Percentiles rank a stretch among this genome's conserved stretches.
Evolutionary conservation across 163 green algal genomes (phyloP).

Genomic region (Chlamydomonas reinhardtii): DNA sequence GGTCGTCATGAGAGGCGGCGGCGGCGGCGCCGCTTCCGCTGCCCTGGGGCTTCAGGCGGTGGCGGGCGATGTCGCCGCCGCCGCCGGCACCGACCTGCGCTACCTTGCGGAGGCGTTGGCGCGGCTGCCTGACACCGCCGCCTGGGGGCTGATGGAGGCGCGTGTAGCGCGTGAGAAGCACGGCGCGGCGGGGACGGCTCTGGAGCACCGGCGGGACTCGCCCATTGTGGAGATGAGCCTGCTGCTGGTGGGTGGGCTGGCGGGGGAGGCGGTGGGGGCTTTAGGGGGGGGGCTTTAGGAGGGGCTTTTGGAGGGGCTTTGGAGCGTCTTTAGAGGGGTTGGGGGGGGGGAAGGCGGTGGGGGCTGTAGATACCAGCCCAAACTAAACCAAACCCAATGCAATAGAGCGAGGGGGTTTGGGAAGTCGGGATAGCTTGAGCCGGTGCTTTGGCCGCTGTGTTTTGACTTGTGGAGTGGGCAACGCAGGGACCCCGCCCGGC

Average conservation of each 20-base stretch:
- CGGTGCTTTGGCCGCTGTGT: no score
- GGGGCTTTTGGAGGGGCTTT: no score
- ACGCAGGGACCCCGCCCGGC: no score
- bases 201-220: conserved; percentile 54
- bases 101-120: neutral
- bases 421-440: no score
- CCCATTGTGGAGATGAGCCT: conserved; percentile 95
- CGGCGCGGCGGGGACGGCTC: conserved; percentile 13
- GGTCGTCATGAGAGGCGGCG: neutral
- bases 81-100: neutral
- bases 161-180: conserved; percentile 19
- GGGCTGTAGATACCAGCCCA: no score
- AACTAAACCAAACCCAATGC: no score
- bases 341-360: no score
- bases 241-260: conserved; percentile 57
- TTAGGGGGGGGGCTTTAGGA: neutral
- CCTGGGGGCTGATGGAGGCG: neutral
- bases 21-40: neutral
- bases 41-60: conserved; percentile 12
- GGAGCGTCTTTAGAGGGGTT: no score
- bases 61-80: neutral
- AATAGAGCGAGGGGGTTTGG: no score
- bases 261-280: no score
- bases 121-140: neutral
- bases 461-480: no score